Evolutionary conservation across 768 basidiomycete genomes (phyloP).

Genomic region (Clitopilus passeckerianus): DNA sequence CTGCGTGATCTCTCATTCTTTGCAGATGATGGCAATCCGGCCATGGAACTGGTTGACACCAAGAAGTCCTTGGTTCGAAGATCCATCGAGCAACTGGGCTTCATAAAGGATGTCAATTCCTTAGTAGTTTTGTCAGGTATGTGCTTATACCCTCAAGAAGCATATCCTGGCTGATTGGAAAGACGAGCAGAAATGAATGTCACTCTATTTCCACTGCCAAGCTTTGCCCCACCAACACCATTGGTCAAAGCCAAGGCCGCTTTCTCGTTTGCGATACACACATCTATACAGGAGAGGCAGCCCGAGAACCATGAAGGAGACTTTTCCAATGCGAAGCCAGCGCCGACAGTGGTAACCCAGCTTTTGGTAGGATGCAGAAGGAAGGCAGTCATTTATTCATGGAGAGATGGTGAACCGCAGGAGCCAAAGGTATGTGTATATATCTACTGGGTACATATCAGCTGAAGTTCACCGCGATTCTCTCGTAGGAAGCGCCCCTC

Average conservation of each 20-base stretch:
- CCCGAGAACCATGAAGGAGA: conserved; percentile 19
- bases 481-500: conserved; percentile 63
- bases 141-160: conserved; percentile 9
- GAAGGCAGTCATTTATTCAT: conserved; percentile 79
- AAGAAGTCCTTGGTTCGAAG: conserved; percentile 62
- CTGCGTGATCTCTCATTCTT: not conserved
- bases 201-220: conserved; percentile 73
- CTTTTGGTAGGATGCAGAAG: conserved; percentile 84
- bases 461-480: not conserved
- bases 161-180: not conserved
- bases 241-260: conserved; percentile 77
- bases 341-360: conserved; percentile 67
- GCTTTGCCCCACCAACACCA: conserved; percentile 62
- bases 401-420: conserved; percentile 81
- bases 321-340: conserved; percentile 33
- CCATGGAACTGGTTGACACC: conserved; percentile 48
- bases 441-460: not conserved
- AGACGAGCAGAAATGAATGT: conserved; percentile 56
- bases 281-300: conserved; percentile 42
- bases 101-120: conserved; percentile 81
- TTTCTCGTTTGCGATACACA: conserved; percentile 75
- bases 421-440: conserved; percentile 51
- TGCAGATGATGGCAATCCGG: conserved; percentile 23
- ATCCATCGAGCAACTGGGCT: conserved; percentile 85
- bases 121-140: conserved; percentile 81